Base-by-base conservation (phyloP, 306 rosid genomes). In the Fragaria vesca region DNA sequence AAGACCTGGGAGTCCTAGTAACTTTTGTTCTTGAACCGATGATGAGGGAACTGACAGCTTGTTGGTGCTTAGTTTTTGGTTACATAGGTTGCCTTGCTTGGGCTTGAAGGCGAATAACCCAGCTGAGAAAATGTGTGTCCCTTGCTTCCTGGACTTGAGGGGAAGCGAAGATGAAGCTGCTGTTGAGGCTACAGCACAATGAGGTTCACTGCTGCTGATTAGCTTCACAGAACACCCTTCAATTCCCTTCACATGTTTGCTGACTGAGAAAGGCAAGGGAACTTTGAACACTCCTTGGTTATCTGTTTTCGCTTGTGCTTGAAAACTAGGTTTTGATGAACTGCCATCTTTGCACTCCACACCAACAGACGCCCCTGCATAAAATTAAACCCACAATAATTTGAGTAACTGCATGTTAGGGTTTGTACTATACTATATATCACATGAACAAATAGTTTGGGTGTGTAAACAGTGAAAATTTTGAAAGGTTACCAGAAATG, bases 61-160 rank as follows among this genome's bases (percentile, higher is more conserved):
- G 73, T 66, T 74, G 76, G 80, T 21, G 67, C 77, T 65, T 30
- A 81, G 81, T 26, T 90, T 90, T 58, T 88, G 81, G 72, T 72
- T 78, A 74, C 99, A 91, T 1, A 87, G 79, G n/a, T 70, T 73
- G 46, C 97, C 93, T 63, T 77, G 36, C 36, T 32, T 32, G 4
- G 99, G 99, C 79, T 87, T 90, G 90, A 96, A 96, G 73, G 96
- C 83, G 85, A 96, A 88, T 36, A 89, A 48, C 16, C 99, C 99
- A 63, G 98, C 97, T 21, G 94, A 89, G 84, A 91, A 95, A 15
- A 90, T 81, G 32, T 85, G 91, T 4, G 82, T 78, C 47, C 86
- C 88, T 38, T 85, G 81, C 77, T 73, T 75, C 71, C 66, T 88
- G 75, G 88, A 76, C 78, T 87, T 84, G 38, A 93, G 91, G 45